Evolutionary conservation across 2,329 filamentous ascomycete species (phyloP), one percentile per base, ranked within the genome.

Genomic region (Xenosphaeropsis pyriputrescens): DNA sequence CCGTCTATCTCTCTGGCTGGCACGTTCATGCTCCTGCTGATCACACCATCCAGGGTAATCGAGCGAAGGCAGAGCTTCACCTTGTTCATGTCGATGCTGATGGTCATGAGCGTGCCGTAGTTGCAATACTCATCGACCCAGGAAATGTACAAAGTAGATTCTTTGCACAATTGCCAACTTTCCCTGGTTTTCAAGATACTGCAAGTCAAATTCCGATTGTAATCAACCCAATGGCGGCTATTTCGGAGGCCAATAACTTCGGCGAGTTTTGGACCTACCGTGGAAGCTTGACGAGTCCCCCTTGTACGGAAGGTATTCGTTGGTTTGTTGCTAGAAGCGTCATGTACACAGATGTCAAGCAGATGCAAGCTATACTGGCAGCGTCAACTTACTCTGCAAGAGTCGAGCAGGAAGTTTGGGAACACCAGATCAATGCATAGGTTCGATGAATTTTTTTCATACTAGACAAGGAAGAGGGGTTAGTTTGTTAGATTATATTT

Each of bases 11-110:
- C 7, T 57, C 53, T 31, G 63, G 64, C 34, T 70, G 64, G 64
- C 67, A 70, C 52, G 62, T 68, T 35, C 67, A 70, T 45, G 48
- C 63, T 0, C 66, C 67, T 0, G 63, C 64, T 5, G 66, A 70
- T 40, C 67, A 70, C 48, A 54, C 57, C 2, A 56, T 70, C 4
- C 52, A 58, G 34, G 60, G 60, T 26, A 51, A 57, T 29, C 57
- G 59, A 29, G 53, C 57, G 29, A 63, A 60, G 41, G 62, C 63
- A 29, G 66, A 70, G 44, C 49, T 69, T 15, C 66, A 69, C 47
- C 55, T 65, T 29, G 66, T 70, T 2, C 64, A 67, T 42, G 59
- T 59, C 37, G 58, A 64, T 41, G 53, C 51, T 7, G 43, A 49
- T 0, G 63, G 64, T 36, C 51, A 58, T 17, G 58, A 63, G 32